These are phyloP conservation scores for Stephanodiscus triporus DNA, from an alignment of 108 stramenopile species.

Conservation along the genomic window DNA sequence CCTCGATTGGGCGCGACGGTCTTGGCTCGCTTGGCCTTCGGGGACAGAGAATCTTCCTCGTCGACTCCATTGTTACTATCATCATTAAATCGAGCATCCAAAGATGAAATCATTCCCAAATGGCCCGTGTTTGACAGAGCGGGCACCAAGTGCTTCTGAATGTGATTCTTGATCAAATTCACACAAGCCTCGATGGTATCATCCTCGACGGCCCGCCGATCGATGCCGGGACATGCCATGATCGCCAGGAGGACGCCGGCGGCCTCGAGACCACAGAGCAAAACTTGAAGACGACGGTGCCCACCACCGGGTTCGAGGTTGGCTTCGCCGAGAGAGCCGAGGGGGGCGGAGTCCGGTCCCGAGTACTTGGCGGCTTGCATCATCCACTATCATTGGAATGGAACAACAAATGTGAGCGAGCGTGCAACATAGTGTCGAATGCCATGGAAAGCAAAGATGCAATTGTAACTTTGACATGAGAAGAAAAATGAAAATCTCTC, in stretches of 20 bases:
- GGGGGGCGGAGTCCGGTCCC: conserved; percentile 37
- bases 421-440: background rate
- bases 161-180: conserved; percentile 73
- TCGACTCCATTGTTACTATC: conserved; percentile 31
- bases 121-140: conserved; percentile 75
- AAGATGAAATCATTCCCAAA: conserved; percentile 35
- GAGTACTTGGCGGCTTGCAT: conserved; percentile 41
- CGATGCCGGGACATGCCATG: conserved; percentile 76
- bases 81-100: conserved; percentile 9
- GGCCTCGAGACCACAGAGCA: conserved; percentile 64
- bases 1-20: conserved; percentile 28
- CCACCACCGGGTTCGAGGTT: conserved; percentile 52
- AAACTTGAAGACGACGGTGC: conserved; percentile 43
- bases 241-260: conserved; percentile 76
- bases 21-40: conserved; percentile 32
- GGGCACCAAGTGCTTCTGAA: conserved; percentile 74
- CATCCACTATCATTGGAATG: conserved; percentile 43
- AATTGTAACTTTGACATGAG: too few relatives aligned
- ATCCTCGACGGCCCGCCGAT: conserved; percentile 80
- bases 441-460: background rate
- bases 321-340: conserved; percentile 35
- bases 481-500: background rate
- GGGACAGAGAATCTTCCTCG: conserved; percentile 32
- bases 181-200: conserved; percentile 84
- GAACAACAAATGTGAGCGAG: background rate